Percentiles rank a stretch among this genome's conserved stretches.
Evolutionary conservation across 108 stramenopile genomes (phyloP).

Genomic region (Discostella stelligeroides): DNA sequence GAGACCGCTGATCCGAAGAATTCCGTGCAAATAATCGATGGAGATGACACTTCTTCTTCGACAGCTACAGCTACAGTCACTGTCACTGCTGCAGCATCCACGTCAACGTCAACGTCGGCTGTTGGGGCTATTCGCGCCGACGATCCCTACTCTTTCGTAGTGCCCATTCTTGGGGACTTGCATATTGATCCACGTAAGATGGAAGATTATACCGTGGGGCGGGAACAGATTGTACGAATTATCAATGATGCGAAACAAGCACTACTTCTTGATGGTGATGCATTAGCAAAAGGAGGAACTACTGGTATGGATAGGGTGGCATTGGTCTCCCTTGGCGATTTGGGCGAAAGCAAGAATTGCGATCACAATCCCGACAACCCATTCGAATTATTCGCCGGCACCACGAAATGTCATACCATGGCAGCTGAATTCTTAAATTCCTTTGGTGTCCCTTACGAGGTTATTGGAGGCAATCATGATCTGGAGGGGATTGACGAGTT

Average conservation of each 20-base stretch:
- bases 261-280: not conserved
- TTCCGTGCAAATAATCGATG: too few species aligned
- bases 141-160: slow-evolving; percentile 33
- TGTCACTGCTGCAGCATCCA: too few species aligned
- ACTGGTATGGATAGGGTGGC: slow-evolving; percentile 11
- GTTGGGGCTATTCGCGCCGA: not conserved
- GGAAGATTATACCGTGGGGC: slow-evolving; percentile 42
- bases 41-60: too few species aligned
- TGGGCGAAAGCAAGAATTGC: slow-evolving; percentile 51
- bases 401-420: slow-evolving; percentile 56
- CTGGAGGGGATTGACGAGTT: slow-evolving; percentile 95
- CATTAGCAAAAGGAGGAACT: too few species aligned
- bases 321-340: slow-evolving; percentile 41
- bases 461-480: slow-evolving; percentile 76
- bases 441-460: slow-evolving; percentile 58
- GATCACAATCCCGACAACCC: slow-evolving; percentile 40
- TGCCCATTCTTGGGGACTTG: slow-evolving; percentile 59
- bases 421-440: slow-evolving; percentile 57
- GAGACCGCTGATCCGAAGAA: too few species aligned
- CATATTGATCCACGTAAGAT: slow-evolving; percentile 63
- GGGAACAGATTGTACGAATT: slow-evolving; percentile 23
- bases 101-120: too few species aligned
- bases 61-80: too few species aligned
- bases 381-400: slow-evolving; percentile 54
- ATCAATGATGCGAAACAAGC: slow-evolving; percentile 51